Percentiles rank a stretch among this genome's conserved stretches.
phyloP scores from a whole-genome alignment of 2,329 filamentous ascomycete genomes.

The Cordyceps pruinosa region DNA sequence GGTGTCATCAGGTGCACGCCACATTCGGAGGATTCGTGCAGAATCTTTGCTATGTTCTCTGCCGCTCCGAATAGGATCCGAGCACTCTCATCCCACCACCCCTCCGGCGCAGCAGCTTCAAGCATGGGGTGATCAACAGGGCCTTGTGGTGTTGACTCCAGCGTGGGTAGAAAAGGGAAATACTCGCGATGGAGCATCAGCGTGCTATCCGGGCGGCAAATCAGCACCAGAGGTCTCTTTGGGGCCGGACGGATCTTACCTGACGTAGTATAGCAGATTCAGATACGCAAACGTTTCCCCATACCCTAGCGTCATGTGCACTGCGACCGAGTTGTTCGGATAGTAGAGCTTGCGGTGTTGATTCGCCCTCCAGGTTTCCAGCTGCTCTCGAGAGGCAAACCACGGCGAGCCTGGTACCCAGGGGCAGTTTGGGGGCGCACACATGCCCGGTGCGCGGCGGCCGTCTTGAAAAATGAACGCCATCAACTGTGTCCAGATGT shows the following conservation, averaged over 20 bases:
- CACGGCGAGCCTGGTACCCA: constrained; percentile 32
- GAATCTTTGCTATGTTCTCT: constrained; percentile 27
- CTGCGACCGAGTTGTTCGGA: constrained; percentile 29
- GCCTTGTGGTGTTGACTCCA: constrained; percentile 27
- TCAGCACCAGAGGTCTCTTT: background rate
- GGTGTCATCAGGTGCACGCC: constrained; percentile 32
- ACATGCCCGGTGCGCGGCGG: constrained; percentile 33
- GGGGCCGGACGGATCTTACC: constrained; percentile 22
- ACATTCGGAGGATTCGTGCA: constrained; percentile 32
- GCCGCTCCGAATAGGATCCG: constrained; percentile 30
- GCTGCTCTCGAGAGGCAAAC: constrained; percentile 22
- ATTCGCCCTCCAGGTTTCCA: constrained; percentile 29
- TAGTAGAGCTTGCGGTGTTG: constrained; percentile 31
- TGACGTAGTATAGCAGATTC: constrained; percentile 37
- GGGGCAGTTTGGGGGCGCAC: constrained; percentile 30
- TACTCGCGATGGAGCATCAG: constrained; percentile 38
- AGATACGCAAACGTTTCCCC: constrained; percentile 37
- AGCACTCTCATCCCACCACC: constrained; percentile 35
- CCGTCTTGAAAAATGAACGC: constrained; percentile 37
- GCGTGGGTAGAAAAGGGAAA: constrained; percentile 35
- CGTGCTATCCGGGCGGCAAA: constrained; percentile 20
- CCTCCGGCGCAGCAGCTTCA: constrained; percentile 28
- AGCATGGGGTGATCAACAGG: constrained; percentile 35
- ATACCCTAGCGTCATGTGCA: constrained; percentile 32
- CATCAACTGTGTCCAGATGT: constrained; percentile 36